phyloP scores from a whole-genome alignment of 805 yeast species.

The Cephaloascus fragrans region DNA sequence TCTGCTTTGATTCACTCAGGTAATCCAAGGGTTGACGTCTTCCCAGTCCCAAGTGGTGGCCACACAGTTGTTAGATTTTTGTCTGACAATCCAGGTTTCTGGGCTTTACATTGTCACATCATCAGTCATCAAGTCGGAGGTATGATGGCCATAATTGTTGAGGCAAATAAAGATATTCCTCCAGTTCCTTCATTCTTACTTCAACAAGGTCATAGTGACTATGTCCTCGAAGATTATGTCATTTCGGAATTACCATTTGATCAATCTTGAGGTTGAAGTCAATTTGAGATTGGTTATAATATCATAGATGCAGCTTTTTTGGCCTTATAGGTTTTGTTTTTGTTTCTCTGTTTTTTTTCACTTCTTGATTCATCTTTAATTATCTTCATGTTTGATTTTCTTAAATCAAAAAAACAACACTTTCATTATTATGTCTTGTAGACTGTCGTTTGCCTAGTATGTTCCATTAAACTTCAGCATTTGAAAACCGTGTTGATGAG shows the following conservation, averaged over 20 bases:
- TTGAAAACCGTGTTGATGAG: too few relatives aligned
- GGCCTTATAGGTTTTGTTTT: too few relatives aligned
- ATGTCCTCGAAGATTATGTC: not conserved
- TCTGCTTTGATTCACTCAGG: constrained; percentile 7
- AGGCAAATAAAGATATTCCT: constrained; percentile 1
- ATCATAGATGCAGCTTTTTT: too few relatives aligned
- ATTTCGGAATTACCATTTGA: not conserved
- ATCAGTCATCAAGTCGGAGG: constrained; percentile 22
- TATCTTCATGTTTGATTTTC: too few relatives aligned
- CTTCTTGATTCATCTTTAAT: too few relatives aligned
- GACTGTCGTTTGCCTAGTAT: too few relatives aligned
- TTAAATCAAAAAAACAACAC: too few relatives aligned
- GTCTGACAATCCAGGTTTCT: constrained; percentile 21
- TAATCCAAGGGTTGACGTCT: constrained; percentile 16
- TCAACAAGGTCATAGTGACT: not conserved
- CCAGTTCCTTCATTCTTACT: not conserved
- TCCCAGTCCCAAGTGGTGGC: constrained; percentile 18
- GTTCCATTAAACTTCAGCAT: too few relatives aligned
- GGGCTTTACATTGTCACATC: constrained; percentile 25
- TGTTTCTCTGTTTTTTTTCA: too few relatives aligned
- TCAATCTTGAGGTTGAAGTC: too few relatives aligned
- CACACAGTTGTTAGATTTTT: constrained; percentile 19
- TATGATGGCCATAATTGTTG: constrained; percentile 10
- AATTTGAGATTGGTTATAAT: too few relatives aligned
- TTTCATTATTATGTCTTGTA: too few relatives aligned